Conservation (phyloP, 192 early-diverging fungal species). For the Podila horticola region DNA sequence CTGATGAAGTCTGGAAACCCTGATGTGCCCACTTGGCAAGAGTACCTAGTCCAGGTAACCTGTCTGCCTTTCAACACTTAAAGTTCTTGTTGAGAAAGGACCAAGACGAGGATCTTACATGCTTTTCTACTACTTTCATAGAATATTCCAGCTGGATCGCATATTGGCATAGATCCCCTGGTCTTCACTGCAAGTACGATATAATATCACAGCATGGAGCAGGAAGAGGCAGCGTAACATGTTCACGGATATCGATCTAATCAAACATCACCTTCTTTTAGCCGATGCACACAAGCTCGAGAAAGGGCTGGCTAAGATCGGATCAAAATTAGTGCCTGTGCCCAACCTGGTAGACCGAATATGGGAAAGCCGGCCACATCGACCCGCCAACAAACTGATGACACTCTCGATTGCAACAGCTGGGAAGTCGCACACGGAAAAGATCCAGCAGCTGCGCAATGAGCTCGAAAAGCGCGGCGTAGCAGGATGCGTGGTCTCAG, state of each 20-base stretch:
- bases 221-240: too few relatives aligned
- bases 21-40: conserved; percentile 88
- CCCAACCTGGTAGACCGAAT: conserved; percentile 88
- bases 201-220: too few relatives aligned
- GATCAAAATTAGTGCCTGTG: conserved; percentile 74
- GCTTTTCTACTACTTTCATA: too few relatives aligned
- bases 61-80: background rate
- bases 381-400: conserved; percentile 58
- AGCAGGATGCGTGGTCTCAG: conserved; percentile 83
- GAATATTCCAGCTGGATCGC: too few relatives aligned
- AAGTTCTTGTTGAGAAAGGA: background rate
- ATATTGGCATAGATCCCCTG: background rate
- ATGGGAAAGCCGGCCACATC: conserved; percentile 80
- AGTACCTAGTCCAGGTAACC: conserved; percentile 80
- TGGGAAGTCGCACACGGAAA: conserved; percentile 59
- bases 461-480: conserved; percentile 65
- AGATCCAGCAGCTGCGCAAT: conserved; percentile 78
- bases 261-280: background rate
- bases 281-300: conserved; percentile 65
- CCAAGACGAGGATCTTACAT: background rate
- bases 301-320: conserved; percentile 61
- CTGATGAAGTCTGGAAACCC: conserved; percentile 92
- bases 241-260: background rate
- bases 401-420: conserved; percentile 28
- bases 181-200: too few relatives aligned